Evolutionary conservation across 129 eudicot genomes (phyloP).

Genomic region (Artemisia tridentata): DNA sequence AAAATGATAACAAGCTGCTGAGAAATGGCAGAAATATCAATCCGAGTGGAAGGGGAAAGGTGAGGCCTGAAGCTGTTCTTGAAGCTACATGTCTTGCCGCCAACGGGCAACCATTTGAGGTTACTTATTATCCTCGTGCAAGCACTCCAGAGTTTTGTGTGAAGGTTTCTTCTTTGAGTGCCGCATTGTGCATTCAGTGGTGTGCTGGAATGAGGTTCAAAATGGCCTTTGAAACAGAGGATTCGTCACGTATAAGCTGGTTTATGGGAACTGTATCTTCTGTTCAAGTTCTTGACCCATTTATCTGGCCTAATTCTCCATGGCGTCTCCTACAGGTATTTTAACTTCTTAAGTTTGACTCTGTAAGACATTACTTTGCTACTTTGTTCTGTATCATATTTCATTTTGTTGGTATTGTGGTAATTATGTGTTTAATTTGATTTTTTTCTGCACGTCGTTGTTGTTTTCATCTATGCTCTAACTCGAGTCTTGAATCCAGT

Average conservation of each 20-base stretch:
- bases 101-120: conserved; percentile 60
- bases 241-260: conserved; percentile 83
- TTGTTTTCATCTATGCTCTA: conserved; percentile 7
- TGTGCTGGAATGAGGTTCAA: conserved; percentile 69
- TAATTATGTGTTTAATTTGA: conserved; percentile 3
- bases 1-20: conserved; percentile 52
- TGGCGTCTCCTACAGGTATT: conserved; percentile 87
- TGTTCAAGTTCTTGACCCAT: conserved; percentile 75
- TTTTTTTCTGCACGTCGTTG: background rate
- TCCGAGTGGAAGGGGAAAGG: conserved; percentile 41
- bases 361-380: background rate
- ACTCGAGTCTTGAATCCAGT: conserved; percentile 15
- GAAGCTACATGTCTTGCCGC: conserved; percentile 57
- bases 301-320: conserved; percentile 86
- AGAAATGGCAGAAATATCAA: conserved; percentile 33
- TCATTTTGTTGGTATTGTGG: background rate
- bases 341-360: background rate
- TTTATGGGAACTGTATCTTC: conserved; percentile 80
- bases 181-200: conserved; percentile 59
- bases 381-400: background rate
- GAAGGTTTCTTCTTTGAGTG: conserved; percentile 46
- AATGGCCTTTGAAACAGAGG: conserved; percentile 77
- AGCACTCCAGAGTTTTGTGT: conserved; percentile 76
- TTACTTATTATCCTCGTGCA: conserved; percentile 62
- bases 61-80: conserved; percentile 47